Conservation (phyloP, 768 basidiomycete species). For the Hygrocybe punicea region DNA sequence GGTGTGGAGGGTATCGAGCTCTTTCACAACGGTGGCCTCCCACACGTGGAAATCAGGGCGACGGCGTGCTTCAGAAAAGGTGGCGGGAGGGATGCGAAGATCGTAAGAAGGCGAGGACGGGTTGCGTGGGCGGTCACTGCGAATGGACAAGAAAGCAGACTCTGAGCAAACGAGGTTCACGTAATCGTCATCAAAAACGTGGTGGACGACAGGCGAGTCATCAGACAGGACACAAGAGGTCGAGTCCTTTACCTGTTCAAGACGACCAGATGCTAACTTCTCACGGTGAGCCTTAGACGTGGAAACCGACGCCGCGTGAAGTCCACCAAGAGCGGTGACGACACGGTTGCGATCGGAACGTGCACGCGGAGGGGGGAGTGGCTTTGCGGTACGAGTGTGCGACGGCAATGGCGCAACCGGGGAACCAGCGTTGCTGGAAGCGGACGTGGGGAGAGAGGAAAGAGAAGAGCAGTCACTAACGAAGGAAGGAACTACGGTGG, state of each 20-base stretch:
- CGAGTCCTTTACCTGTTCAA: not conserved
- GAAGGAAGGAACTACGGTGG: no score
- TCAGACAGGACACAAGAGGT: not conserved
- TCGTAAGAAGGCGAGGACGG: constrained; percentile 3
- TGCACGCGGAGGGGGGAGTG: not conserved
- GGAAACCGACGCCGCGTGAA: no score
- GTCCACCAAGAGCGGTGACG: no score
- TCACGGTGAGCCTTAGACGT: no score
- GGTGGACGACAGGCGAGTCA: not conserved
- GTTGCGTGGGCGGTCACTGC: not conserved
- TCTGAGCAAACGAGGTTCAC: not conserved
- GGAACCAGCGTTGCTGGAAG: not conserved
- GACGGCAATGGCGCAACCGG: no score
- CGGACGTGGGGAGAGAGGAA: not conserved
- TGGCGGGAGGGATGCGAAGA: constrained; percentile 17
- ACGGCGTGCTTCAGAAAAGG: constrained; percentile 15
- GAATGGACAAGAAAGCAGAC: constrained; percentile 1
- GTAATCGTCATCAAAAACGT: not conserved
- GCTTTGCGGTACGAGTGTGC: no score
- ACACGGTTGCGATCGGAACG: not conserved
- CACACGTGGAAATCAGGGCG: constrained; percentile 21
- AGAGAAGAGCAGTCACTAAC: not conserved
- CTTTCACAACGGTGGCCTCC: constrained; percentile 21
- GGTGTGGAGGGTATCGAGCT: constrained; percentile 17
- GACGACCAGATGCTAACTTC: not conserved